Evolutionary conservation across 176 grass and related monocot species (phyloP).

Genomic region (Saccharum spontaneum): DNA sequence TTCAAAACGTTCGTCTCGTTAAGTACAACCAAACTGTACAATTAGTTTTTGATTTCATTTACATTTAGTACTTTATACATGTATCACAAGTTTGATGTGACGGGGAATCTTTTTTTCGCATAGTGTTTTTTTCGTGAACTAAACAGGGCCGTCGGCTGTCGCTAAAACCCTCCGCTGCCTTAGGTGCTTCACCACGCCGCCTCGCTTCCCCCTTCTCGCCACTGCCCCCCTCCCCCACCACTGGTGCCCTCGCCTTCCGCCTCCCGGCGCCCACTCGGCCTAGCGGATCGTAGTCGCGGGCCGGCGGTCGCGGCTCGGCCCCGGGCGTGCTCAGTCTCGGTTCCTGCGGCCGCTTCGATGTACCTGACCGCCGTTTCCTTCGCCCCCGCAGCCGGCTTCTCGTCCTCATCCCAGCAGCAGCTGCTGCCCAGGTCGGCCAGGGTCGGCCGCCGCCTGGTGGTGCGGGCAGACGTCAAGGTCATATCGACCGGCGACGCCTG

Average conservation of each 20-base stretch:
- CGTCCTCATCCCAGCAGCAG: neutral
- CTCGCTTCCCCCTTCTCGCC: neutral
- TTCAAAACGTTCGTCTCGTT: too few species aligned
- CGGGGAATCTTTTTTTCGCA: too few species aligned
- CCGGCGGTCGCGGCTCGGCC: neutral
- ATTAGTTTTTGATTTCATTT: too few species aligned
- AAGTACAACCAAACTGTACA: too few species aligned
- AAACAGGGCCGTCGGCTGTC: too few species aligned
- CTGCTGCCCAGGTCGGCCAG: neutral
- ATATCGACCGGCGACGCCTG: constrained; percentile 64
- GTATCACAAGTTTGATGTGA: too few species aligned
- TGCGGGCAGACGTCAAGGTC: constrained; percentile 63
- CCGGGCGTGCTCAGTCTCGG: neutral
- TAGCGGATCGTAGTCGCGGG: neutral
- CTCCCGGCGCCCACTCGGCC: neutral
- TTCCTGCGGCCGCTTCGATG: neutral
- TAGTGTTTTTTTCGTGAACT: too few species aligned
- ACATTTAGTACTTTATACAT: too few species aligned
- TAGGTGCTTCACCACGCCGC: neutral
- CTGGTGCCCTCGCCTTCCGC: neutral
- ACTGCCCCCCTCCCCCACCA: neutral
- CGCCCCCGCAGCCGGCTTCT: neutral
- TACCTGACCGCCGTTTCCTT: constrained; percentile 8
- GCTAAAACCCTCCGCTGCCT: neutral
- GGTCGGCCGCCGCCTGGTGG: constrained; percentile 26